Conservation (phyloP, 306 rosid species). For the Cercis canadensis region DNA sequence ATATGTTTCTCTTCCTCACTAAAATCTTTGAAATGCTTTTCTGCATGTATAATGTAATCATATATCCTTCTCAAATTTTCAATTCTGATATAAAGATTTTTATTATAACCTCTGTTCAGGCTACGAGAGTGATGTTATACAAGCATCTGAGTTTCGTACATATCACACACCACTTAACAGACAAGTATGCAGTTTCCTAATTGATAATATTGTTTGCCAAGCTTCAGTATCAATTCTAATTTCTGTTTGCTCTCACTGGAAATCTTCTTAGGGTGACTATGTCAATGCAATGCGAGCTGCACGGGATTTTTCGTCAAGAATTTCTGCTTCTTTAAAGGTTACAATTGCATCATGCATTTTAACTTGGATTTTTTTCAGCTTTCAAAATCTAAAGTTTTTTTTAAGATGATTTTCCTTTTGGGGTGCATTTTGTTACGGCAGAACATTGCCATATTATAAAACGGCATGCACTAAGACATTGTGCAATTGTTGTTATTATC, state of each 20-base stretch:
- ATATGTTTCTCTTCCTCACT: not conserved
- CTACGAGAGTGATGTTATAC: slow-evolving; percentile 72
- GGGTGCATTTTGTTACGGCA: not conserved
- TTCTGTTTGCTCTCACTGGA: slow-evolving; percentile 39
- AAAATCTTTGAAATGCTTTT: slow-evolving; percentile 13
- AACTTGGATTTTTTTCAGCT: slow-evolving; percentile 9
- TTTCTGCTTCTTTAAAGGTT: slow-evolving; percentile 84
- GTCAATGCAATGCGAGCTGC: slow-evolving; percentile 89
- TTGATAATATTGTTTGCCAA: slow-evolving; percentile 28
- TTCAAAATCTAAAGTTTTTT: slow-evolving; percentile 18
- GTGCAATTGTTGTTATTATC: slow-evolving; percentile 13
- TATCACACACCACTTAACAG: slow-evolving; percentile 90
- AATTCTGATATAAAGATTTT: slow-evolving; percentile 35
- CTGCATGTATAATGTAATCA: not conserved
- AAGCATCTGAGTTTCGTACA: slow-evolving; percentile 94
- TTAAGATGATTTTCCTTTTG: not conserved
- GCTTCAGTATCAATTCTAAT: slow-evolving; percentile 27
- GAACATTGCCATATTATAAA: not conserved
- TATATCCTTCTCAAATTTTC: slow-evolving; percentile 14
- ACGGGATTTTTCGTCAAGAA: slow-evolving; percentile 73
- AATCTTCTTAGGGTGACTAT: slow-evolving; percentile 76
- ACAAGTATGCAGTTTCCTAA: slow-evolving; percentile 65
- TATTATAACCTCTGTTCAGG: slow-evolving; percentile 58
- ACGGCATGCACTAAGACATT: too few relatives aligned
- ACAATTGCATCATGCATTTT: slow-evolving; percentile 32